These are phyloP conservation scores for Globisporangium uncinulatum DNA, from an alignment of 352 stramenopile genomes.

Conservation along the genomic window DNA sequence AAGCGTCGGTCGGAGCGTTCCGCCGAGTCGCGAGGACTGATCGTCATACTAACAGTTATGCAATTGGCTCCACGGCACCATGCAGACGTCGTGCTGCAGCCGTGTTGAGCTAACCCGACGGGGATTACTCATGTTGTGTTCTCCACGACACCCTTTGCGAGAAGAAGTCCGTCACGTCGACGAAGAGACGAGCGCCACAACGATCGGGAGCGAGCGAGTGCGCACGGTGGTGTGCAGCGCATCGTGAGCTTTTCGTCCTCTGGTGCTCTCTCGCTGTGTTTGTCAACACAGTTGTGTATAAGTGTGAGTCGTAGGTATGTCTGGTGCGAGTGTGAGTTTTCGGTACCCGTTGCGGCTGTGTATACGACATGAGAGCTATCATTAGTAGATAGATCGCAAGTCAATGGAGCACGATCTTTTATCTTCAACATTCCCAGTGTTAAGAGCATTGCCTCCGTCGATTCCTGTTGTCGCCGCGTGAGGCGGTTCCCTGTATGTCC, in stretches of 20 bases:
- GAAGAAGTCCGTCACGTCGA: not conserved
- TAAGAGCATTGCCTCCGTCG: constrained; percentile 63
- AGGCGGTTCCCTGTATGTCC: constrained; percentile 37
- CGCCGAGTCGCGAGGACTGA: constrained; percentile 73
- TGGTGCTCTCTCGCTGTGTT: constrained; percentile 3
- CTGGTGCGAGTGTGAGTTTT: not conserved
- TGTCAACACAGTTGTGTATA: constrained; percentile 9
- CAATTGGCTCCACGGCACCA: constrained; percentile 80
- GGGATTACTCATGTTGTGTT: constrained; percentile 92
- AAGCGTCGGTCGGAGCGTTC: constrained; percentile 16
- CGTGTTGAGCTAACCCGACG: constrained; percentile 86
- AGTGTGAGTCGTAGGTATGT: not conserved
- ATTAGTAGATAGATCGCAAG: not conserved
- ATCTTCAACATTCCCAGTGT: constrained; percentile 61
- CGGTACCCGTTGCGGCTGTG: not conserved
- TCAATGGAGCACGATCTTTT: constrained; percentile 8
- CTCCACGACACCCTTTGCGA: constrained; percentile 73
- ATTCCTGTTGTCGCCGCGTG: constrained; percentile 49
- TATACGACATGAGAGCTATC: not conserved
- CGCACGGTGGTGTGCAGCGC: not conserved
- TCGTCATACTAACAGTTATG: constrained; percentile 91
- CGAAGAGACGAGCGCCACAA: not conserved
- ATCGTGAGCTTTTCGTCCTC: not conserved
- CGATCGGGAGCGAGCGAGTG: not conserved
- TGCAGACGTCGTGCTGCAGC: constrained; percentile 55